phyloP scores from a whole-genome alignment of 345 rosid species.

The Moricandia arvensis region DNA sequence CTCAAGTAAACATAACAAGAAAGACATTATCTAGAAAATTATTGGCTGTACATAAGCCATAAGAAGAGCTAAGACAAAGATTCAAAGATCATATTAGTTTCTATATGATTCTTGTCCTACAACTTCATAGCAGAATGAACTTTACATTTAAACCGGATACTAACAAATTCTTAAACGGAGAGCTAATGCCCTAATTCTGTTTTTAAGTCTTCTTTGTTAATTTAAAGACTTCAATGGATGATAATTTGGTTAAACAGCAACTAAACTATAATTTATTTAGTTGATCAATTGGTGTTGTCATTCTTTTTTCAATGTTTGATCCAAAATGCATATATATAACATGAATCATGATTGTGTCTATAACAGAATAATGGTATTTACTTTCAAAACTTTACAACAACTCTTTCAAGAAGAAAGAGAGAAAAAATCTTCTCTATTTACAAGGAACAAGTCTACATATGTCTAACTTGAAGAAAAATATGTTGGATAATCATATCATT shows the following conservation, averaged over 20 bases:
- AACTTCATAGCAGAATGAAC: not conserved
- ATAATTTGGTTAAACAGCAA: not conserved
- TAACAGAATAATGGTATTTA: not conserved
- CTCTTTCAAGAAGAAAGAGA: not conserved
- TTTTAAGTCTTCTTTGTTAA: not conserved
- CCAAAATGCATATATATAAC: not conserved
- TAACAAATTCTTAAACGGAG: not conserved
- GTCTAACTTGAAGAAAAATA: not conserved
- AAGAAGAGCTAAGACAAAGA: conserved; percentile 5
- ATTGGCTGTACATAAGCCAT: not conserved
- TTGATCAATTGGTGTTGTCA: not conserved
- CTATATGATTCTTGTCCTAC: not conserved
- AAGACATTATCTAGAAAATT: not conserved
- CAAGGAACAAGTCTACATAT: not conserved
- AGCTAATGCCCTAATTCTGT: not conserved
- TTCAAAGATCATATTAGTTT: not conserved
- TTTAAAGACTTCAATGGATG: not conserved
- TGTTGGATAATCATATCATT: conserved; percentile 8
- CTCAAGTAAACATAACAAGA: not conserved
- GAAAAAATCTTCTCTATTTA: not conserved
- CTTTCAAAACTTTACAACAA: not conserved
- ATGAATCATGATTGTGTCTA: not conserved
- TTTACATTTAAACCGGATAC: not conserved
- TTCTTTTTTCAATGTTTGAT: not conserved
- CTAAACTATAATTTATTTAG: not conserved